A percentile compares a stretch with the other conserved stretches of the same genome.
Conservation (phyloP, 352 stramenopile genomes). For the Pythium vanterpoolii region DNA sequence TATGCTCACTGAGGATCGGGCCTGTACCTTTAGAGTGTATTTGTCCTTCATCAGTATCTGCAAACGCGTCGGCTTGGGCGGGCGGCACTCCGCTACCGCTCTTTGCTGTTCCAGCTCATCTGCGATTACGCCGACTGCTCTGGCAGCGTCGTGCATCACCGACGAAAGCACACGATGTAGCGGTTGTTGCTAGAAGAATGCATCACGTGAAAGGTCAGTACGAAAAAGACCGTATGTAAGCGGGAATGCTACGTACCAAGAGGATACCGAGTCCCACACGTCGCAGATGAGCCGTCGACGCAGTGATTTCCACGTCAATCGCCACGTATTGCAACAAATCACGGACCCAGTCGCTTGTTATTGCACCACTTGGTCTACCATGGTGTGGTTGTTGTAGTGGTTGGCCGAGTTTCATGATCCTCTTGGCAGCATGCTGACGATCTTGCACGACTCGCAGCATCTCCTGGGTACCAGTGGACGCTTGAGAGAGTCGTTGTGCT, state of each 20-base stretch:
- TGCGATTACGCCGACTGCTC: conserved; percentile 9
- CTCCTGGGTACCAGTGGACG: neutral
- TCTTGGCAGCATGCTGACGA: neutral
- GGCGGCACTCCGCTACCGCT: conserved; percentile 15
- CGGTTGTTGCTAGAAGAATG: conserved; percentile 10
- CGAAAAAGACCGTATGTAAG: too few species aligned
- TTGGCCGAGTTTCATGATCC: neutral
- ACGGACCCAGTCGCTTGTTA: neutral
- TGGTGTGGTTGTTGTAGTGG: neutral
- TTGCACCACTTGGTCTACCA: neutral
- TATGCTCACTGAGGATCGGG: neutral
- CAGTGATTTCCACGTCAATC: neutral
- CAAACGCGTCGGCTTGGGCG: conserved; percentile 20
- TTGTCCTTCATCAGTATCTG: conserved; percentile 18
- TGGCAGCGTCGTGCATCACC: neutral
- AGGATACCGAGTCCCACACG: conserved; percentile 2
- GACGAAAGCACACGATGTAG: conserved; percentile 15
- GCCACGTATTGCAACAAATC: neutral
- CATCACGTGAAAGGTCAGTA: neutral
- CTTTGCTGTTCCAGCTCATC: conserved; percentile 17
- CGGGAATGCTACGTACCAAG: too few species aligned
- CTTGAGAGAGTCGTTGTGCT: neutral
- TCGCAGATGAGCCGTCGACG: neutral
- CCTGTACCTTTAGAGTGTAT: conserved; percentile 31
- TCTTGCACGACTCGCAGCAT: neutral